phyloP scores from a whole-genome alignment of 2,329 filamentous ascomycete species.

The Ampelomyces quisqualis region DNA sequence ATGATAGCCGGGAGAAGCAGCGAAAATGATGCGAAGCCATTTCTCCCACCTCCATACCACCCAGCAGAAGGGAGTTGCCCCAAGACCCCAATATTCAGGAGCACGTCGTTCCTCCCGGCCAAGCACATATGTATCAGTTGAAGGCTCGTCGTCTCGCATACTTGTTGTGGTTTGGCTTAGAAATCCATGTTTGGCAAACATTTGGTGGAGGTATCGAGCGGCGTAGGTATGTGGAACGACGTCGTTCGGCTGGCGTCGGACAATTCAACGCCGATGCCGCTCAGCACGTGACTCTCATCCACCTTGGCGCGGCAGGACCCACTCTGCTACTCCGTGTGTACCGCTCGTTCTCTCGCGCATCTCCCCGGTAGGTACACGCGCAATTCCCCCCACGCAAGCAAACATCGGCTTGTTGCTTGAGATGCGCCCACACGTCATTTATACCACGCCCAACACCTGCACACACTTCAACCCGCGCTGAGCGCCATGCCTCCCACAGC shows the following conservation, averaged over 20 bases:
- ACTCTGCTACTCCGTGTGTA: too few species aligned
- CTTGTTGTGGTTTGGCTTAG: too few species aligned
- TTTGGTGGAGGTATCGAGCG: neutral
- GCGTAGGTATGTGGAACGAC: neutral
- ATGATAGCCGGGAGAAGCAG: too few species aligned
- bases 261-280: slow-evolving; percentile 2
- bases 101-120: too few species aligned
- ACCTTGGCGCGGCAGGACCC: slow-evolving; percentile 19
- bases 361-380: slow-evolving; percentile 14
- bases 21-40: too few species aligned
- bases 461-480: slow-evolving; percentile 14
- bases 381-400: slow-evolving; percentile 26
- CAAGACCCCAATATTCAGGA: too few species aligned
- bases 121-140: too few species aligned
- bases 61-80: too few species aligned
- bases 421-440: slow-evolving; percentile 31
- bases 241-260: slow-evolving; percentile 3
- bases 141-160: too few species aligned
- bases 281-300: slow-evolving; percentile 16
- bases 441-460: slow-evolving; percentile 18
- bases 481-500: slow-evolving; percentile 40
- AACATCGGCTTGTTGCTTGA: slow-evolving; percentile 23
- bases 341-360: slow-evolving; percentile 16
- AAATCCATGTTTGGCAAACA: too few species aligned
- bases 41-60: too few species aligned